Base-by-base conservation (phyloP, 2,329 filamentous ascomycete genomes). In the Colletotrichum sp. region DNA sequence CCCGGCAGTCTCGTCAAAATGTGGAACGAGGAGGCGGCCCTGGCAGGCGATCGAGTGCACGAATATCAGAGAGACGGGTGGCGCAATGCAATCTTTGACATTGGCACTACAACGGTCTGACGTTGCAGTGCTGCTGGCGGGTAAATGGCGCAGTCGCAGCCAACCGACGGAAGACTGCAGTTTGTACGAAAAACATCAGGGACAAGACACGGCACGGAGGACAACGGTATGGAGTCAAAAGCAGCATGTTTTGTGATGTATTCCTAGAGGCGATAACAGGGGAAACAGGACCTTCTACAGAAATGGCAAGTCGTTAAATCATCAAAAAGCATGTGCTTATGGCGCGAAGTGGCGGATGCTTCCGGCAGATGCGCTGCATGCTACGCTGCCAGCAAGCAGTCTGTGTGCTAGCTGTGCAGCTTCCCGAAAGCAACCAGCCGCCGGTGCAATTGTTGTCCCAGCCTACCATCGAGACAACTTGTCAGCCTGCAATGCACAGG, bases 1-100 rank as follows among this genome's bases (percentile, higher is more conserved):
- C 96, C 96, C 0, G 96, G 95, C 1, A 98, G 96, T 83, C 87
- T 98, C 30, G 94, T 97, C 67, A 96, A 94, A 85, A 84, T 98
- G n/a, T 98, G 95, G 95, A 91, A 96, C 78, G 93, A 96, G 78
- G 94, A 98, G 84, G 95, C 92, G 0, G 85, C 87, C 26, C 87
- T 89, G 76, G 95, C 95, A 0, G 89, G 89, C 24, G 94, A 97
- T 83, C 89, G 92, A 55, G 91, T 98, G 48, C 92, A 96, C 78
- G 94, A 96, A 78, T 92, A 92, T 81, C 90, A 92, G 71, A 87
- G 87, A 62, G 92, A 90, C 18, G 94, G 94, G 0, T 98, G 96
- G 96, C 90, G 94, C 79, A 98, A 98, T 83, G 92, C 92, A 61
- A 93, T 98, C n/a, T 98, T 98, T 80, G 88, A 91, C 77, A 83